Evolutionary conservation across 2,329 filamentous ascomycete species (phyloP), one percentile per base, ranked within the genome.

Genomic region (Drechslerella coelobrocha): DNA sequence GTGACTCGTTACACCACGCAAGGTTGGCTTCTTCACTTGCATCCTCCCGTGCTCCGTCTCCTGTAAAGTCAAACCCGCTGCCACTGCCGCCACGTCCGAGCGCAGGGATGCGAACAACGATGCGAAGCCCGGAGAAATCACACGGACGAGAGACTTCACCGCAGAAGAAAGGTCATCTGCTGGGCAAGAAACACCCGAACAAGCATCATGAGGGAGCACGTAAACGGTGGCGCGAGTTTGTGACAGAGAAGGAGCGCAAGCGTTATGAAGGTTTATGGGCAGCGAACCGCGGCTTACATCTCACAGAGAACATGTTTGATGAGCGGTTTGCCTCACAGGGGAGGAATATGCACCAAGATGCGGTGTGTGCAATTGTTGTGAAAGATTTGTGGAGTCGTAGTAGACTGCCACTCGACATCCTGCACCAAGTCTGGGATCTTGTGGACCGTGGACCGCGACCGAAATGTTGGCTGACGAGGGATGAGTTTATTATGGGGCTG

Each of bases 211-310:
- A 93, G 77, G 90, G 88, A 0, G 84, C 88, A 2, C 84, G 90
- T 17, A 88, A 86, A 75, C 85, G 89, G 5, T 94, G 90, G 90
- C 84, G 89, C 43, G 89, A 92, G 74, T 83, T 86, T 71, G 85
- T 94, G 43, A 90, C 88, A 0, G 83, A 85, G 51, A 82, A 85
- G 3, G 89, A 94, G 76, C 82, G 89, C n/a, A 89, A 89, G 76
- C 84, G 90, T 1, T 94, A 94, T 78, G 90, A 93, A 78, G 90
- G 89, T 1, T 84, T 94, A 0, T 94, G 90, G 89, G 90, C 90
- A 0, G 90, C 89, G 43, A 94, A 94, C 75, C 85, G 86, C 52
- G 90, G 90, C 0, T 66, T 86, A 72, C 61, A 72, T 47, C 57
- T 69, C 10, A 48, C 51, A 2, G 77, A 9, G 27, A 72, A 48